Percentiles rank a stretch among this genome's conserved stretches.
Evolutionary conservation across 2,329 filamentous ascomycete genomes (phyloP).

Genomic region (Penicillium sp.): DNA sequence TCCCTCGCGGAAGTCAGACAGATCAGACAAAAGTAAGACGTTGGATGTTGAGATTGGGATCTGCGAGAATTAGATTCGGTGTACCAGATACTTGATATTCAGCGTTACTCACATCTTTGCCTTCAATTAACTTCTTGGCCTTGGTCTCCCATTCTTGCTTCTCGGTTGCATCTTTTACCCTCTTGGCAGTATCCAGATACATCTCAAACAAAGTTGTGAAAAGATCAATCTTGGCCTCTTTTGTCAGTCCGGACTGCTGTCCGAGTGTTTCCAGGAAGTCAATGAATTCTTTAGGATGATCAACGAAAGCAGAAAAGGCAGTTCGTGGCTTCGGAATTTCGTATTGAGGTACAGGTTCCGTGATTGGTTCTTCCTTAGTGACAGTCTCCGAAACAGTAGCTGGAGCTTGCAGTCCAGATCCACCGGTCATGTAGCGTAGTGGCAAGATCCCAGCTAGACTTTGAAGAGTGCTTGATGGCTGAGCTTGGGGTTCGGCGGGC

Average conservation of each 20-base stretch:
- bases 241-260: constrained; percentile 66
- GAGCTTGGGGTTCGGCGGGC: constrained; percentile 46
- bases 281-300: constrained; percentile 89
- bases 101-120: constrained; percentile 59
- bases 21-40: constrained; percentile 85
- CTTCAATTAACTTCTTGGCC: constrained; percentile 84
- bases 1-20: constrained; percentile 86
- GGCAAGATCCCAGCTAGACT: constrained; percentile 82
- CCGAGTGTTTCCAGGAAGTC: constrained; percentile 88
- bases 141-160: constrained; percentile 84
- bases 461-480: constrained; percentile 73
- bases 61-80: constrained; percentile 28
- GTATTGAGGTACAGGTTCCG: constrained; percentile 60
- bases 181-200: constrained; percentile 86
- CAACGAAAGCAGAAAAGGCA: constrained; percentile 95
- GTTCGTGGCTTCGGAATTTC: constrained; percentile 78
- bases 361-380: constrained; percentile 27
- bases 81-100: constrained; percentile 9
- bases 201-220: constrained; percentile 97
- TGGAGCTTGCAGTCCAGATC: constrained; percentile 45
- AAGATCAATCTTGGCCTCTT: constrained; percentile 77
- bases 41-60: constrained; percentile 90
- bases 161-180: constrained; percentile 64
- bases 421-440: constrained; percentile 76
- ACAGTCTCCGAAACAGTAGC: constrained; percentile 28